phyloP scores from a whole-genome alignment of 2,329 filamentous ascomycete species.

The Aspergillus brasiliensis region DNA sequence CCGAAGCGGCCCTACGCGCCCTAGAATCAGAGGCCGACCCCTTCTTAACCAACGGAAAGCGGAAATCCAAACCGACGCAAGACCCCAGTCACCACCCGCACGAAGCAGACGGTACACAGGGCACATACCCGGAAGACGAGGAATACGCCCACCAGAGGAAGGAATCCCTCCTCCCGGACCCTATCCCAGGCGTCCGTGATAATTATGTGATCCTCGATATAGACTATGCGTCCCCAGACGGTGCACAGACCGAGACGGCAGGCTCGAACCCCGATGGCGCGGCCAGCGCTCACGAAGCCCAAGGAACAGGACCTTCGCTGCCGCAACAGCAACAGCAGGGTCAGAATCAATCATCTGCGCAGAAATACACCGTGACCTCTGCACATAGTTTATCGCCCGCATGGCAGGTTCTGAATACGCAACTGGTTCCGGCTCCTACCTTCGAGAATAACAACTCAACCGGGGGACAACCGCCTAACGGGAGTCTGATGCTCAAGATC shows the following conservation, averaged over 20 bases:
- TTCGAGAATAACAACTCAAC: conserved; percentile 61
- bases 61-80: conserved; percentile 12
- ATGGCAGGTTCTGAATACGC: conserved; percentile 67
- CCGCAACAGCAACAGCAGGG: conserved; percentile 11
- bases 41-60: conserved; percentile 27
- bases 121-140: conserved; percentile 22
- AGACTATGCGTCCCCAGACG: conserved; percentile 27
- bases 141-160: conserved; percentile 20
- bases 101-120: conserved; percentile 10
- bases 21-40: conserved; percentile 50
- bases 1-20: conserved; percentile 62
- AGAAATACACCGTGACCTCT: conserved; percentile 58
- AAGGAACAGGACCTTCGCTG: conserved; percentile 22
- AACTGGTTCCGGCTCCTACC: conserved; percentile 62
- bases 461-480: conserved; percentile 49
- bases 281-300: conserved; percentile 13
- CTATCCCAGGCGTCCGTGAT: conserved; percentile 52
- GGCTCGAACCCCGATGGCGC: conserved; percentile 17
- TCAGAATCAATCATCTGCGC: conserved; percentile 31
- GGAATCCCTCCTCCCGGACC: conserved; percentile 48
- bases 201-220: conserved; percentile 62
- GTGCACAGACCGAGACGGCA: conserved; percentile 7
- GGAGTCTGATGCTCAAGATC: conserved; percentile 48
- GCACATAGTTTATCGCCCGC: conserved; percentile 72
- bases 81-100: conserved; percentile 4